These are phyloP conservation scores for Halophytophthora polymorphica DNA, from an alignment of 352 stramenopile genomes.

Conservation along the genomic window DNA sequence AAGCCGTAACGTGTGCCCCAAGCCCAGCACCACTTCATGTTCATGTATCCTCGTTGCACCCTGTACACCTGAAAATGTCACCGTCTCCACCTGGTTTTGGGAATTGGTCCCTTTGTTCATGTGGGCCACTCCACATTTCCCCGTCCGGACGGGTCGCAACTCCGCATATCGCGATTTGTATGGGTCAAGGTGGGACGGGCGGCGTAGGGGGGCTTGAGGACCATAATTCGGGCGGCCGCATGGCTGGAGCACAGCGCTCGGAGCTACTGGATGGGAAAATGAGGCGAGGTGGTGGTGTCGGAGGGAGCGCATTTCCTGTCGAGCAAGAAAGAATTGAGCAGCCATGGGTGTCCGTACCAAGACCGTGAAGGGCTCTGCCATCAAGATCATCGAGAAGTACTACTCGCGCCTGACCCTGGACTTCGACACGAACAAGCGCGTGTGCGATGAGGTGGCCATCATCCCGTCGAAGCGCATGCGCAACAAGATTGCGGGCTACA, in stretches of 20 bases:
- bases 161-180: slow-evolving; percentile 24
- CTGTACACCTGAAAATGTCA: background rate
- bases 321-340: slow-evolving; percentile 36
- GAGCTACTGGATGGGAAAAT: slow-evolving; percentile 1
- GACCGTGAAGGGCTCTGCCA: slow-evolving; percentile 99
- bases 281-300: background rate
- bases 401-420: slow-evolving; percentile 99
- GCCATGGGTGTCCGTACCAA: slow-evolving; percentile 99
- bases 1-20: background rate
- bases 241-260: slow-evolving; percentile 10
- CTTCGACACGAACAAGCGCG: slow-evolving; percentile 99
- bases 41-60: background rate
- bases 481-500: slow-evolving; percentile 99
- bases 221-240: slow-evolving; percentile 9
- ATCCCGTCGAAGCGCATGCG: slow-evolving; percentile 99
- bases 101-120: background rate
- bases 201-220: background rate
- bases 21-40: background rate
- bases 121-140: background rate
- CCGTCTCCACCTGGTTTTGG: background rate
- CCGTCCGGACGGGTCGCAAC: no score
- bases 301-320: slow-evolving; percentile 21
- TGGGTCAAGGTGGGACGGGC: background rate
- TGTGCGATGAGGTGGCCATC: slow-evolving; percentile 97
- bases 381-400: slow-evolving; percentile 99